These are phyloP conservation scores for Fusarium acutatum DNA, from an alignment of 2,329 filamentous ascomycete species.

Conservation along the genomic window DNA sequence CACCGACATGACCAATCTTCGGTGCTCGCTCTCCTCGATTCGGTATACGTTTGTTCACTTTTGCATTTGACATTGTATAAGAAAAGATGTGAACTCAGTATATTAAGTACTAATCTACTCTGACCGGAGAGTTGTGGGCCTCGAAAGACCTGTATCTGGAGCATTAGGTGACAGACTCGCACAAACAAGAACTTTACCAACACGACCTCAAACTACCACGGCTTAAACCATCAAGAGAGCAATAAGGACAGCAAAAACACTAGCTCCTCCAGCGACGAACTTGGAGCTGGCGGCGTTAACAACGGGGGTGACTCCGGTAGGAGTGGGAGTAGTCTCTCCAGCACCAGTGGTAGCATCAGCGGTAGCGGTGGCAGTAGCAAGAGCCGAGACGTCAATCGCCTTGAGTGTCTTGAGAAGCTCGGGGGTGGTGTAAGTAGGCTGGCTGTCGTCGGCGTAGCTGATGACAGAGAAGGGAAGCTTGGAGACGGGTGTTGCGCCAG, in stretches of 20 bases:
- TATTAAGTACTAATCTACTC: conserved; percentile 1
- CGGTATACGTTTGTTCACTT: not conserved
- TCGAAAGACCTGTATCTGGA: not conserved
- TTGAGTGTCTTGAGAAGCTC: conserved; percentile 39
- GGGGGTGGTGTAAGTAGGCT: conserved; percentile 40
- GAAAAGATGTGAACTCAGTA: not conserved
- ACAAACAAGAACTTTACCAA: not conserved
- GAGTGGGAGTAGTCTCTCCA: not conserved
- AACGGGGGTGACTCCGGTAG: conserved; percentile 8
- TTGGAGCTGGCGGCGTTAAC: conserved; percentile 19
- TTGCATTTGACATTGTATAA: too few relatives aligned
- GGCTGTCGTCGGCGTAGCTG: conserved; percentile 32
- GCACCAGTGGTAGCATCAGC: not conserved
- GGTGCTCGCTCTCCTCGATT: not conserved
- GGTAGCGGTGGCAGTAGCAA: conserved; percentile 1
- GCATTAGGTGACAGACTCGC: not conserved
- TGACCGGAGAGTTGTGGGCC: not conserved
- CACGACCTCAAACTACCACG: not conserved
- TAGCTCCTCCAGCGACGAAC: conserved; percentile 7
- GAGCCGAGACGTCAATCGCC: conserved; percentile 27
- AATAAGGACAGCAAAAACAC: conserved; percentile 1
- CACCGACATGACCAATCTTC: conserved; percentile 1
- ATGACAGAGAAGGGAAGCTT: conserved; percentile 40
- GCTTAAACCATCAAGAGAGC: conserved; percentile 12
- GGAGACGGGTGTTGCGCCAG: conserved; percentile 36